phyloP scores from a whole-genome alignment of 805 yeast species.

The Naumovozyma baii region DNA sequence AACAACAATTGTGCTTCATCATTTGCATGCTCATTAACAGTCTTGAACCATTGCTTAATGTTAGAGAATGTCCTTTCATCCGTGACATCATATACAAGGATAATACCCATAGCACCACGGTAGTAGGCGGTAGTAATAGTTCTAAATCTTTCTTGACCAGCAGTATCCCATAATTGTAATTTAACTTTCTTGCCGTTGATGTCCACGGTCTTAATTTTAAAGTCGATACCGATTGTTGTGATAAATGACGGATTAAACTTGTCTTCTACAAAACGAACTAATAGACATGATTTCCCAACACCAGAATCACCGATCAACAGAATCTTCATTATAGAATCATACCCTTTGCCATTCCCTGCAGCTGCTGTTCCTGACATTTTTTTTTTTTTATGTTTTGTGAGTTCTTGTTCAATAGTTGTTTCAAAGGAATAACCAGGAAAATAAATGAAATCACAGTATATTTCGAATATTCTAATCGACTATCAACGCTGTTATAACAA shows the following conservation, averaged over 20 bases:
- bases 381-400: not conserved
- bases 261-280: constrained; percentile 89
- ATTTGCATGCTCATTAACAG: constrained; percentile 92
- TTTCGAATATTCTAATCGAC: too few species aligned
- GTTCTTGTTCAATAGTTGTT: not conserved
- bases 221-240: constrained; percentile 96
- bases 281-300: constrained; percentile 81
- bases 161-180: constrained; percentile 95
- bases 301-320: constrained; percentile 90
- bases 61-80: constrained; percentile 88
- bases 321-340: constrained; percentile 85
- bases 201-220: constrained; percentile 93
- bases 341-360: constrained; percentile 29
- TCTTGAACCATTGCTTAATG: constrained; percentile 89
- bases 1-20: constrained; percentile 90
- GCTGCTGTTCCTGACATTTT: not conserved
- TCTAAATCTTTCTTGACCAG: constrained; percentile 94
- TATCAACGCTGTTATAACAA: too few species aligned
- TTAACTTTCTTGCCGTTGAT: constrained; percentile 87
- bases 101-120: constrained; percentile 84
- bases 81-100: constrained; percentile 73
- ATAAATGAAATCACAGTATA: too few species aligned
- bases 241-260: constrained; percentile 94
- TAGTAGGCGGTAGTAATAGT: constrained; percentile 90
- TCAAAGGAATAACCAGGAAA: too few species aligned